Evolutionary conservation across 2,329 filamentous ascomycete species (phyloP).

Genomic region (Cercospora sp.): DNA sequence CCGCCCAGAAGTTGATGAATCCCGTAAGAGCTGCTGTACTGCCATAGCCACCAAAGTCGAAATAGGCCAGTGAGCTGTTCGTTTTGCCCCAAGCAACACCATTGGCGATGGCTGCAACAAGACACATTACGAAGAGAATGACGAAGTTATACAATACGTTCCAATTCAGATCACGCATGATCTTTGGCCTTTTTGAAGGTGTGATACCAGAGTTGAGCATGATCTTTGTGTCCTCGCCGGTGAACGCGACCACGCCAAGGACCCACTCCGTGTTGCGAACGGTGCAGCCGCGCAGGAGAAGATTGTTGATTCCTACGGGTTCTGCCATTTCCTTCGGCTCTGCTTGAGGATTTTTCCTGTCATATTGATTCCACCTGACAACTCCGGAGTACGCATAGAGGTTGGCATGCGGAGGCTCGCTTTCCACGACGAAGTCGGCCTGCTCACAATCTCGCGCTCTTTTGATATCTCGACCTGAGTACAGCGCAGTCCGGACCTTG

Average conservation of each 20-base stretch:
- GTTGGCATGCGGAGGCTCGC: slow-evolving; percentile 87
- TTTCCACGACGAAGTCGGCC: slow-evolving; percentile 83
- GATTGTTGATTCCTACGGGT: slow-evolving; percentile 90
- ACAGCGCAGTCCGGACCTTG: slow-evolving; percentile 88
- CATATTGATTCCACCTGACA: slow-evolving; percentile 77
- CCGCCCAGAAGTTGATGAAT: slow-evolving; percentile 96
- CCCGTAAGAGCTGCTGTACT: slow-evolving; percentile 74
- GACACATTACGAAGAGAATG: slow-evolving; percentile 84
- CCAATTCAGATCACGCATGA: slow-evolving; percentile 92
- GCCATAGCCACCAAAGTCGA: slow-evolving; percentile 76
- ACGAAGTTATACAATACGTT: slow-evolving; percentile 97
- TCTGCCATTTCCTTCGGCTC: slow-evolving; percentile 79
- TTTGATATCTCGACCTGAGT: slow-evolving; percentile 76
- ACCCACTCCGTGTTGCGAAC: slow-evolving; percentile 96
- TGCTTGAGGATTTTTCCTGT: slow-evolving; percentile 62
- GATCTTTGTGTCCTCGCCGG: slow-evolving; percentile 94
- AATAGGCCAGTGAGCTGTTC: slow-evolving; percentile 73
- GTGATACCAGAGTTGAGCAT: slow-evolving; percentile 98
- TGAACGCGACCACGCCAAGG: slow-evolving; percentile 88
- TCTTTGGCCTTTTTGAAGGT: slow-evolving; percentile 86
- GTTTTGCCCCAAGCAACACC: slow-evolving; percentile 76
- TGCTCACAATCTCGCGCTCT: slow-evolving; percentile 92
- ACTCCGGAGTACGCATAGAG: slow-evolving; percentile 93
- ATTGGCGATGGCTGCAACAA: slow-evolving; percentile 80
- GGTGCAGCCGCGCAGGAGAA: slow-evolving; percentile 89